phyloP scores from a whole-genome alignment of 164 flowering plant species.

The Chimonanthus salicifolius region DNA sequence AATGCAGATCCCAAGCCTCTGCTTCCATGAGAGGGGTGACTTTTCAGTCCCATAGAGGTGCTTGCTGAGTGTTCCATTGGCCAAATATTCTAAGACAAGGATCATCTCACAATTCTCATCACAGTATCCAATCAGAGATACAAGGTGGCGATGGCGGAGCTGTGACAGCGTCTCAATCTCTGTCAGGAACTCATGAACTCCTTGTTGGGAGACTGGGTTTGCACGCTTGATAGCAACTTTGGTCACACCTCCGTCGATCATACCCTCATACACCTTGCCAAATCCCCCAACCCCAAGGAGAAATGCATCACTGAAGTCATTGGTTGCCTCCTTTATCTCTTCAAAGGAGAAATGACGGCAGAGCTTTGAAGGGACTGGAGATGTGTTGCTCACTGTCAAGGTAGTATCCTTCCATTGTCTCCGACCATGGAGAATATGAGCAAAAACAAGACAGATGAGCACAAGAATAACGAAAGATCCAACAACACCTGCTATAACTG shows the following conservation, averaged over 20 bases:
- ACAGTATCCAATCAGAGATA: no score
- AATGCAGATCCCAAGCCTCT: neutral
- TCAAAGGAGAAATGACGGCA: conserved; percentile 28
- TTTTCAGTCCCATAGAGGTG: conserved; percentile 36
- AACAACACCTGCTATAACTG: neutral
- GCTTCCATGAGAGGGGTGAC: conserved; percentile 38
- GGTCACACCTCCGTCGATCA: conserved; percentile 26
- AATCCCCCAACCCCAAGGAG: conserved; percentile 19
- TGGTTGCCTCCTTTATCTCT: conserved; percentile 39
- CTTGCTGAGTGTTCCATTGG: conserved; percentile 36
- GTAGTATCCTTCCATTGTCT: conserved; percentile 5
- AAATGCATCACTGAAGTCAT: conserved; percentile 29
- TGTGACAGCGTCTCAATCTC: conserved; percentile 53
- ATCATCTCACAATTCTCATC: no score
- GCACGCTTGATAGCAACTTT: conserved; percentile 43
- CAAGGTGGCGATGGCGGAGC: conserved; percentile 25
- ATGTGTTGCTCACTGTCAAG: conserved; percentile 23
- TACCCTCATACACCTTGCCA: conserved; percentile 34
- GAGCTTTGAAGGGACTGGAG: conserved; percentile 18
- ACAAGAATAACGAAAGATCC: neutral
- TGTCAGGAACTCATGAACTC: conserved; percentile 41
- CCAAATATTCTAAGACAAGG: conserved; percentile 46
- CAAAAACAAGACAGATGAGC: neutral
- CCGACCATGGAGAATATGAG: neutral
- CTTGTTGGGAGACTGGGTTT: conserved; percentile 37